phyloP scores from a whole-genome alignment of 176 grass and related monocot genomes.

The Eragrostis nindensis region DNA sequence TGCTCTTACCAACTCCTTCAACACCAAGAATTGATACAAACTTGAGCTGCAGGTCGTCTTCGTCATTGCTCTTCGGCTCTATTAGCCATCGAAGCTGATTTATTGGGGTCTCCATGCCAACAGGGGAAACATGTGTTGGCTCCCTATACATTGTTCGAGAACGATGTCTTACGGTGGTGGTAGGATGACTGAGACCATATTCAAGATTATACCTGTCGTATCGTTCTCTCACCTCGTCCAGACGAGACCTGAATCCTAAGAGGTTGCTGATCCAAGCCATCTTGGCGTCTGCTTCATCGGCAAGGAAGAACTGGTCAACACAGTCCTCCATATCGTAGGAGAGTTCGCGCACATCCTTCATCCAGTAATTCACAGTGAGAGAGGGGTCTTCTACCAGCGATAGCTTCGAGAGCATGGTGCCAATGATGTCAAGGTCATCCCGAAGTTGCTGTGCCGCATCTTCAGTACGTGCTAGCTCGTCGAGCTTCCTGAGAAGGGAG shows the following conservation, averaged over 20 bases:
- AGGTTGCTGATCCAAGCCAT: background rate
- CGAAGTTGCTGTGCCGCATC: background rate
- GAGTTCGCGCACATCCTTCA: slow-evolving; percentile 23
- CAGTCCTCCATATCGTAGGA: slow-evolving; percentile 25
- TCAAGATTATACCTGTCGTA: background rate
- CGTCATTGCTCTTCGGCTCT: too few relatives aligned
- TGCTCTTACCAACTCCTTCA: background rate
- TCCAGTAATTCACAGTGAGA: background rate
- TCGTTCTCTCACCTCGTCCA: background rate
- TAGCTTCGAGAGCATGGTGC: background rate
- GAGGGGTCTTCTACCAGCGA: background rate
- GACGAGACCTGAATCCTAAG: background rate
- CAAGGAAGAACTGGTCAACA: background rate
- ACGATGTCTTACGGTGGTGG: background rate
- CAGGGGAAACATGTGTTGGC: background rate
- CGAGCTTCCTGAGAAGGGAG: too few relatives aligned
- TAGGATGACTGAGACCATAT: background rate
- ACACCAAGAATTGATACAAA: background rate
- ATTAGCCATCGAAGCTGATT: background rate
- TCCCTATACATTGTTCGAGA: rapidly evolving
- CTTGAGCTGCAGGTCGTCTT: too few relatives aligned
- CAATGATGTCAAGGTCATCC: background rate
- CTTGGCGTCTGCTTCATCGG: background rate
- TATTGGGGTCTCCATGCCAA: background rate
- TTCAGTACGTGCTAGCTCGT: background rate